Percentiles rank a stretch among this genome's conserved stretches.
These are phyloP conservation scores for Ogataea salicorniae DNA, from an alignment of 805 yeast species.

Conservation along the genomic window DNA sequence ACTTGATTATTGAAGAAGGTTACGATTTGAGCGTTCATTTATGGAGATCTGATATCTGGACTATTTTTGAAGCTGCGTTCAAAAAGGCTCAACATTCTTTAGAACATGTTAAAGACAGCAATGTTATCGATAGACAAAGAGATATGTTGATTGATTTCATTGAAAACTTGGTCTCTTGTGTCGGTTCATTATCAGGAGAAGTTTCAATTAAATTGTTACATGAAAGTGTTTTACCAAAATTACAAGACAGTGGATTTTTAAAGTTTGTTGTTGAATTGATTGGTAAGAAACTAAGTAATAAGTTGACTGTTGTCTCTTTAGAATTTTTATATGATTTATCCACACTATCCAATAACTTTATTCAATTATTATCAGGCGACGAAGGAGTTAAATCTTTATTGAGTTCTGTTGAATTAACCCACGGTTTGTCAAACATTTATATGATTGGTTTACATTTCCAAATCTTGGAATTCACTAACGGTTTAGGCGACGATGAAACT, in stretches of 20 bases:
- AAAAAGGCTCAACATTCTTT: conserved; percentile 47
- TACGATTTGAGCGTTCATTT: conserved; percentile 69
- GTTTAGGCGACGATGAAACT: conserved; percentile 18
- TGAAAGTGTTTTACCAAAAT: conserved; percentile 19
- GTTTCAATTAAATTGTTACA: conserved; percentile 51
- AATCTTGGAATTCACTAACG: conserved; percentile 25
- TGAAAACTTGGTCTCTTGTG: conserved; percentile 67
- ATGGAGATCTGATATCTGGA: conserved; percentile 79
- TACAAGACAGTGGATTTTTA: conserved; percentile 24
- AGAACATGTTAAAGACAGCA: conserved; percentile 31
- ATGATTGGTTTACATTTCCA: conserved; percentile 28
- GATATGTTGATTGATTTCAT: conserved; percentile 57
- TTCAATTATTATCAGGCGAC: conserved; percentile 16
- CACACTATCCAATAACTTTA: conserved; percentile 24
- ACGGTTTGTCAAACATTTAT: conserved; percentile 19
- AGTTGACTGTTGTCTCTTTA: conserved; percentile 15
- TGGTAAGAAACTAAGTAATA: conserved; percentile 28
- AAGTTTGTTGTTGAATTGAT: conserved; percentile 35
- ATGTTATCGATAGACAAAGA: conserved; percentile 27
- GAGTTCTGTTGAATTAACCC: conserved; percentile 4
- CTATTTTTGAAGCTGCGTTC: conserved; percentile 47
- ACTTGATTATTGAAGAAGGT: conserved; percentile 81
- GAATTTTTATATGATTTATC: conserved; percentile 29
- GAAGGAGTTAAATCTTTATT: conserved; percentile 9
- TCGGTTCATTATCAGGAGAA: conserved; percentile 56